Evolutionary conservation across 2,329 filamentous ascomycete species (phyloP).

Genomic region (Balansia obtecta): DNA sequence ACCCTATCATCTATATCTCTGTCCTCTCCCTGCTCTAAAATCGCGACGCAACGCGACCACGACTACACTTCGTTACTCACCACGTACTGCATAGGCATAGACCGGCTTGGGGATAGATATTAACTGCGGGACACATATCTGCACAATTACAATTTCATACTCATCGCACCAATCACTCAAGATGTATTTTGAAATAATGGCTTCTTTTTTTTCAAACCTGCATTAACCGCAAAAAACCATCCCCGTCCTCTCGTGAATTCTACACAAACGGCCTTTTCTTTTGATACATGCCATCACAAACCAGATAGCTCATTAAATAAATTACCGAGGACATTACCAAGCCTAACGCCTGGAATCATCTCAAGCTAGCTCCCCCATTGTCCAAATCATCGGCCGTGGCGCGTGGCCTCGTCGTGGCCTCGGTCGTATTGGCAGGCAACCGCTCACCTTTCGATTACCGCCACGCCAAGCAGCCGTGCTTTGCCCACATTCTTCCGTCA

Average conservation of each 20-base stretch:
- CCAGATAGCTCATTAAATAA: conserved; percentile 10
- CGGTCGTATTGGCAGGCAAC: neutral
- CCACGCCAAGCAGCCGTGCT: neutral
- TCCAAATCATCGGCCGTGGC: too few relatives aligned
- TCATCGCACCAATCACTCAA: neutral
- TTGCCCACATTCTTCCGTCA: neutral
- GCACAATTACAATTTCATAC: neutral
- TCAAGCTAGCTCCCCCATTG: too few relatives aligned
- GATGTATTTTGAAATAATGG: neutral
- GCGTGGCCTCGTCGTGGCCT: too few relatives aligned
- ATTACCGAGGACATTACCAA: conserved; percentile 7
- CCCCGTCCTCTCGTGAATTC: conserved; percentile 8
- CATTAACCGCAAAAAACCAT: conserved; percentile 18
- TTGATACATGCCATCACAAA: conserved; percentile 12
- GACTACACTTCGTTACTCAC: neutral
- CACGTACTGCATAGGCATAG: neutral
- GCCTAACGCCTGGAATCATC: conserved; percentile 5
- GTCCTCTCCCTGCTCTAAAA: neutral
- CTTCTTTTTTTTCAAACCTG: conserved; percentile 10
- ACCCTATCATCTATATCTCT: neutral
- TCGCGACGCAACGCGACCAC: neutral
- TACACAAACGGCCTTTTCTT: conserved; percentile 9
- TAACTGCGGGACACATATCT: conserved; percentile 16
- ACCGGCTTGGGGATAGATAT: neutral
- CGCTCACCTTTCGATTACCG: neutral